phyloP scores from a whole-genome alignment of 805 yeast species.

The Spathaspora girioi region DNA sequence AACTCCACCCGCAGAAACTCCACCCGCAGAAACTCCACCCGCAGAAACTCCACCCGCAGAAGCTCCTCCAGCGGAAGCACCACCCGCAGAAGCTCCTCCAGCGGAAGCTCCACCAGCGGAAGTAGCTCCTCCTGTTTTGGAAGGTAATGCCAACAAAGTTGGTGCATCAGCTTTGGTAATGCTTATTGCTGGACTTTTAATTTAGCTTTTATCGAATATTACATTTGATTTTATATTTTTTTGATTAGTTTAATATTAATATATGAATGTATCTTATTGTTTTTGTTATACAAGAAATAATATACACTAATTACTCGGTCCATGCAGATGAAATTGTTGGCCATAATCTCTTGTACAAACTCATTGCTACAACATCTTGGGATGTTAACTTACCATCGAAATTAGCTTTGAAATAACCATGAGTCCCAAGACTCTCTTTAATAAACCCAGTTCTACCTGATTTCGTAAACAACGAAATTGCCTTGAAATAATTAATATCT shows the following conservation, averaged over 20 bases:
- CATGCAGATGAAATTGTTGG: constrained; percentile 50
- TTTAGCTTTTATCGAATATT: neutral
- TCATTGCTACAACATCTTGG: constrained; percentile 92
- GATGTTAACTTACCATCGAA: constrained; percentile 88
- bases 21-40: neutral
- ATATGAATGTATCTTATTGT: neutral
- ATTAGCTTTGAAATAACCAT: constrained; percentile 94
- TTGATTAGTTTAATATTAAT: neutral
- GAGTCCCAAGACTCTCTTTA: constrained; percentile 95
- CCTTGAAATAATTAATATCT: constrained; percentile 85
- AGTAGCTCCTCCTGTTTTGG: constrained; percentile 6
- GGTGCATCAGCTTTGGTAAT: constrained; percentile 13
- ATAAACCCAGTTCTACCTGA: constrained; percentile 92
- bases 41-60: neutral
- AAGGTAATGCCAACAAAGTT: constrained; percentile 27
- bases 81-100: neutral
- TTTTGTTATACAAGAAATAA: constrained; percentile 4
- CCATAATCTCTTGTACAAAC: constrained; percentile 92
- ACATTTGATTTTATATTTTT: neutral
- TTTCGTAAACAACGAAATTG: constrained; percentile 89
- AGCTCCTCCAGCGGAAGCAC: neutral
- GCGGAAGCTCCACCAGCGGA: constrained; percentile 13
- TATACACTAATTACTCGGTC: constrained; percentile 16
- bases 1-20: neutral
- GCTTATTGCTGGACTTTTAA: constrained; percentile 35